phyloP scores from a whole-genome alignment of 2,329 filamentous ascomycete genomes.

The Monilinia polystroma region DNA sequence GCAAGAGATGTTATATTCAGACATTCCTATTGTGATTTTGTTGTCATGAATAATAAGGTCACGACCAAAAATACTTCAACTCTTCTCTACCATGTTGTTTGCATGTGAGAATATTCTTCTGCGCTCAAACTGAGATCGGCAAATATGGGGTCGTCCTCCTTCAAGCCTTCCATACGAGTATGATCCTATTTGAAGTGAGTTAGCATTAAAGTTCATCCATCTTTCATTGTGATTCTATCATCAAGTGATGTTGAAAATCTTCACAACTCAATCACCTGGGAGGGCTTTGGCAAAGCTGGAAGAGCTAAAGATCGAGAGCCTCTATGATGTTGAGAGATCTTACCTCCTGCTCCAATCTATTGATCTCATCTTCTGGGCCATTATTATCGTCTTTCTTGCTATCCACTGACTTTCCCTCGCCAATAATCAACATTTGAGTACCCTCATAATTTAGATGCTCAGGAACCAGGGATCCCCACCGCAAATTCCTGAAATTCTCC shows the following conservation, averaged over 20 bases:
- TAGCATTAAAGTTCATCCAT: background rate
- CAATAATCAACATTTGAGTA: constrained; percentile 76
- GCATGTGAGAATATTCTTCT: constrained; percentile 54
- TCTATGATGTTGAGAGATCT: background rate
- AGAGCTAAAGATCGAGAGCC: background rate
- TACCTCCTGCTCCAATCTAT: constrained; percentile 75
- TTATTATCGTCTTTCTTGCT: constrained; percentile 56
- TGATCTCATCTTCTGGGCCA: constrained; percentile 67
- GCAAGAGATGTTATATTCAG: no score
- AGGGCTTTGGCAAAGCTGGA: accelerated
- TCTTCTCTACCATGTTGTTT: background rate
- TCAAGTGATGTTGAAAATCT: background rate
- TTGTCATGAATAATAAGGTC: no score
- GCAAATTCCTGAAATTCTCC: constrained; percentile 68
- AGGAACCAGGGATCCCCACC: constrained; percentile 73
- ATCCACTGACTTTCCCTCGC: constrained; percentile 60
- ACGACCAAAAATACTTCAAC: no score
- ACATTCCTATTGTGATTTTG: no score
- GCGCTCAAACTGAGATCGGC: constrained; percentile 54
- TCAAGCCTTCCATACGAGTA: constrained; percentile 45
- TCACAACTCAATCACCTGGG: background rate
- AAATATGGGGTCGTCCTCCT: constrained; percentile 50
- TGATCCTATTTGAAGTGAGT: constrained; percentile 52
- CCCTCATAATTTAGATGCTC: constrained; percentile 73
- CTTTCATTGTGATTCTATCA: constrained; percentile 39